Conservation (phyloP, 352 stramenopile genomes). For the Pythium rhizo-oryzae region DNA sequence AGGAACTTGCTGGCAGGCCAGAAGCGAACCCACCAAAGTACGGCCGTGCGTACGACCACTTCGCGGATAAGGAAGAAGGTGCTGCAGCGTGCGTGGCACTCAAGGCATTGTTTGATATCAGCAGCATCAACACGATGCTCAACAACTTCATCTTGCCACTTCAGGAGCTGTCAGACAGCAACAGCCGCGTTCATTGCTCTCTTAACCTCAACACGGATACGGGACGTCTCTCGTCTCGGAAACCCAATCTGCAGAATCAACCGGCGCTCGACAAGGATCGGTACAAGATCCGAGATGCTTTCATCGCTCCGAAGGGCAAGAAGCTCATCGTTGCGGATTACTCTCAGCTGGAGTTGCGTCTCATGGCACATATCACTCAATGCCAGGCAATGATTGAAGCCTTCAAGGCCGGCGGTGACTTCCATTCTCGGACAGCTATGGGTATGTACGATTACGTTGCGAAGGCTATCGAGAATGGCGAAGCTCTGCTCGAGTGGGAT, state of each 20-base stretch:
- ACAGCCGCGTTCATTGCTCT: conserved; percentile 97
- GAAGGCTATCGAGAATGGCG: conserved; percentile 94
- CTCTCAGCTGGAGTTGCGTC: conserved; percentile 98
- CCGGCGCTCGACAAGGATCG: conserved; percentile 85
- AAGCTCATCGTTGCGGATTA: conserved; percentile 99
- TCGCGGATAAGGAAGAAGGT: conserved; percentile 91
- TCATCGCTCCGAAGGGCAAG: conserved; percentile 92
- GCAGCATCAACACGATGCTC: conserved; percentile 99
- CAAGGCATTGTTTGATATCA: conserved; percentile 95
- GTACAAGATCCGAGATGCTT: conserved; percentile 92
- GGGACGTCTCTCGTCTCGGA: conserved; percentile 95
- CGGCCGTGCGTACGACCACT: conserved; percentile 92
- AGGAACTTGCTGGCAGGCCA: conserved; percentile 92
- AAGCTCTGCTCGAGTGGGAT: conserved; percentile 98
- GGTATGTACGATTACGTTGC: conserved; percentile 99
- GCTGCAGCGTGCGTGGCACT: conserved; percentile 95
- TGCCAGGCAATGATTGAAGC: conserved; percentile 99
- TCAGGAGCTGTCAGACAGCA: conserved; percentile 92
- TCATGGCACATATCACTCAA: conserved; percentile 98
- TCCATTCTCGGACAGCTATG: conserved; percentile 96
- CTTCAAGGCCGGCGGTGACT: conserved; percentile 92
- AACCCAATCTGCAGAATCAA: conserved; percentile 99
- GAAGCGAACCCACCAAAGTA: conserved; percentile 76
- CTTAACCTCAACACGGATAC: conserved; percentile 99
- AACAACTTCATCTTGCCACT: conserved; percentile 96